Evolutionary conservation across 2,329 filamentous ascomycete genomes (phyloP), one percentile per base, ranked within the genome.

Genomic region (Emmonsia crescens): DNA sequence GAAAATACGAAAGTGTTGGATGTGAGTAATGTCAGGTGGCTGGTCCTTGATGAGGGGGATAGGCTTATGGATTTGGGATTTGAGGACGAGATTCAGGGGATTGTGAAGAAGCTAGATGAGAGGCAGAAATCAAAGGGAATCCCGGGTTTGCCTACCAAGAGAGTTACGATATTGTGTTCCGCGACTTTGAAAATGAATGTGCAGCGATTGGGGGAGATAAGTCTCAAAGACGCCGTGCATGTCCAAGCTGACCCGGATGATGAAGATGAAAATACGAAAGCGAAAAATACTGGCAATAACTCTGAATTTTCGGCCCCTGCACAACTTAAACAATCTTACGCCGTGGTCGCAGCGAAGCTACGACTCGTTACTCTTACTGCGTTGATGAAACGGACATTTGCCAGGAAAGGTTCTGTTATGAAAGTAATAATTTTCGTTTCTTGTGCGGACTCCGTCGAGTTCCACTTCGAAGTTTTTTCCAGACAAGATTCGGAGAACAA

Each of bases 181-280:
- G 94, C 94, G 2, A 99, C 94, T 0, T 89, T 99, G 86, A 96
- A 96, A 78, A 92, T 96, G 85, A 94, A 93, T 68, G 94, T 97
- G 1, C 92, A 97, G 73, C 88, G 89, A 68, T 79, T 99, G 5
- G 92, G 93, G 49, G 91, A 96, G 71, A 96, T 97, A 76, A 96
- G 91, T 78, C 79, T 99, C 73, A 92, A 95, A 68, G 91, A 97
- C 69, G 92, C 94, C 0, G 83, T 91, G 0, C 91, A 96, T 71
- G 88, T 99, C 67, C 87, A 90, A 60, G 87, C 88, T 0, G 83
- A 87, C 64, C 77, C 79, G 2, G 73, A 75, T 5, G 80, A 84
- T 29, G 83, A 83, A 67, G 78, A 77, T n/a, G 78, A 81, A 1
- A 73, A 76, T 8, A 76, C 76, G 5, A 75, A 78, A 27, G 70